phyloP scores from a whole-genome alignment of 2,329 filamentous ascomycete species.

The Penicillium sp. region DNA sequence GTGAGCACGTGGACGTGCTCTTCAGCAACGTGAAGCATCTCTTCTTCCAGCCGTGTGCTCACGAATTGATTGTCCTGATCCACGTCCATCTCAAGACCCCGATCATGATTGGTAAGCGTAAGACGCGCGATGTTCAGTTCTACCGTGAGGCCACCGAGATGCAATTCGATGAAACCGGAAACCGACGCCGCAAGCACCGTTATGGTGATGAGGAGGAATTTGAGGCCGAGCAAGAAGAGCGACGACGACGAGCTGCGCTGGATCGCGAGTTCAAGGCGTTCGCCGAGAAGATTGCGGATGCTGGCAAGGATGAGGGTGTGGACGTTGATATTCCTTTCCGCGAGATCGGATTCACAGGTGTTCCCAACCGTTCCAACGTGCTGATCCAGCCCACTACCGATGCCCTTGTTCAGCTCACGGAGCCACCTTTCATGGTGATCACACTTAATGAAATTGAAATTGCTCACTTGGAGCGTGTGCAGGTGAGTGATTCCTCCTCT shows the following conservation, averaged over 20 bases:
- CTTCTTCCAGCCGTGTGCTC: slow-evolving; percentile 96
- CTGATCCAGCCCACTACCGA: slow-evolving; percentile 94
- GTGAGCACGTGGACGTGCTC: slow-evolving; percentile 83
- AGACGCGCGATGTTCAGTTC: slow-evolving; percentile 98
- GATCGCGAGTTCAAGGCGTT: slow-evolving; percentile 95
- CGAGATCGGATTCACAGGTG: slow-evolving; percentile 93
- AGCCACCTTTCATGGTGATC: slow-evolving; percentile 93
- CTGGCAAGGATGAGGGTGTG: slow-evolving; percentile 81
- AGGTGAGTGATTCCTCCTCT: slow-evolving; percentile 34
- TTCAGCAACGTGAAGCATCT: slow-evolving; percentile 98
- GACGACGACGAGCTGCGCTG: slow-evolving; percentile 80
- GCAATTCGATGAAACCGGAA: slow-evolving; percentile 97
- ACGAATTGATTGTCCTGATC: slow-evolving; percentile 95
- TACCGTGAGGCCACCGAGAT: slow-evolving; percentile 97
- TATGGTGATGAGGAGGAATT: slow-evolving; percentile 99
- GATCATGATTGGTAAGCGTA: slow-evolving; percentile 97
- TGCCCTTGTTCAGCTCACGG: slow-evolving; percentile 91
- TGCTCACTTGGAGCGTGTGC: slow-evolving; percentile 89
- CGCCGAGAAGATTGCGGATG: slow-evolving; percentile 94
- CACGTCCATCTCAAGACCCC: slow-evolving; percentile 97
- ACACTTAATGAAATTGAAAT: slow-evolving; percentile 95
- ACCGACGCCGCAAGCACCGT: slow-evolving; percentile 93
- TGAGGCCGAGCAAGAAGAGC: slow-evolving; percentile 95
- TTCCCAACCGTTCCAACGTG: slow-evolving; percentile 91
- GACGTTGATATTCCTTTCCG: slow-evolving; percentile 96